Percentiles rank a stretch among this genome's conserved stretches.
phyloP scores from a whole-genome alignment of 208 protist genomes.

The Acanthamoeba divionensis region DNA sequence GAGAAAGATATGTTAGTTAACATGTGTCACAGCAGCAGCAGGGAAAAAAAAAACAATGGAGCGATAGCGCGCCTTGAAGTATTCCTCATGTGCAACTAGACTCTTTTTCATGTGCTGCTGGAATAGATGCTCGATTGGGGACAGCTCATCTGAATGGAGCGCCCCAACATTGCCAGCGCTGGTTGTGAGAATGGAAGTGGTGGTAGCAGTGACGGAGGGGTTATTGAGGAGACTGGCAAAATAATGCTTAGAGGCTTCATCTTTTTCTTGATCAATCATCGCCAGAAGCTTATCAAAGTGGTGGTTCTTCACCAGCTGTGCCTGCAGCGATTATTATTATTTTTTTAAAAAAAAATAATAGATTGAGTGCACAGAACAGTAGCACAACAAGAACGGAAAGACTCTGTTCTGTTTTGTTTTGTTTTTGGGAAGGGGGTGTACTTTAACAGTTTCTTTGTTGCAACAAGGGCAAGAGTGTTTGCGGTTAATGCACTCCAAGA shows the following conservation, averaged over 20 bases:
- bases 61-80: constrained; percentile 8
- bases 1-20: too few relatives aligned
- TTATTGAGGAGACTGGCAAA: constrained; percentile 4
- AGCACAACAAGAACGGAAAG: not conserved
- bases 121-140: constrained; percentile 43
- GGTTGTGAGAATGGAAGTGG: not conserved
- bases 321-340: too few relatives aligned
- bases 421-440: not conserved
- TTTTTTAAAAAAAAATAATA: too few relatives aligned
- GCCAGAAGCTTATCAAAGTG: constrained; percentile 31
- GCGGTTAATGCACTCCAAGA: constrained; percentile 49
- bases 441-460: not conserved
- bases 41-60: too few relatives aligned
- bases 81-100: constrained; percentile 26
- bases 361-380: not conserved
- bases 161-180: not conserved
- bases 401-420: not conserved
- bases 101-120: constrained; percentile 45
- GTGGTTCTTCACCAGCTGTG: constrained; percentile 33
- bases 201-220: not conserved
- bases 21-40: too few relatives aligned
- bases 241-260: constrained; percentile 43
- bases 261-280: constrained; percentile 48
- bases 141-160: not conserved
- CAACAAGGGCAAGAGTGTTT: constrained; percentile 55